Evolutionary conservation across 495 filamentous ascomycete genomes (phyloP), one percentile per base, ranked within the genome.

Genomic region (Penicillium angulare): DNA sequence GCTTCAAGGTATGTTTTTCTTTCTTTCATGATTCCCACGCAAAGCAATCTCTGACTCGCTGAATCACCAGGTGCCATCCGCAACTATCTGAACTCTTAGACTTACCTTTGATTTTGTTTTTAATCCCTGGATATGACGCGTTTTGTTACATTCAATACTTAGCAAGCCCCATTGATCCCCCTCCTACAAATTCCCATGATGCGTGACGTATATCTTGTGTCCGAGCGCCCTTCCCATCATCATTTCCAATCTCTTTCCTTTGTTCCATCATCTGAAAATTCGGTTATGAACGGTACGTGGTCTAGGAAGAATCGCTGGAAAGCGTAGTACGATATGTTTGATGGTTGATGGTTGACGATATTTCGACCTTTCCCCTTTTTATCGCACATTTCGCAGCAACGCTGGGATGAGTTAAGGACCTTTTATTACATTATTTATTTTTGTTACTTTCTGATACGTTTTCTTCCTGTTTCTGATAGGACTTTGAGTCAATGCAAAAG

Each of bases 21-120:
- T n/a, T n/a, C n/a, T n/a, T n/a, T n/a, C n/a, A n/a, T n/a, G n/a
- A n/a, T n/a, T n/a, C n/a, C n/a, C n/a, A n/a, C n/a, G n/a, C n/a
- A 2, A 32, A 35, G 15, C 29, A 43, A 15, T 46, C 31, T 48
- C 38, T 65, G 22, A 65, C 43, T 47, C 42, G n/a, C n/a, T 26
- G 18, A 16, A 3, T 15, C 12, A 38, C 9, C 47, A 81, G 78
- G 78, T 43, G 92, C 92, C 50, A 88, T 97, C 61, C 77, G 87
- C 57, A 87, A 77, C 69, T 97, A 97, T 71, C 71, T 97, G 51
- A 86, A 86, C 68, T 78, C 77, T 57, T 88, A 79, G 65, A 59
- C 53, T 36, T 36, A 33, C n/a, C 31, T 1, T n/a, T n/a, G n/a
- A n/a, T n/a, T 20, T 10, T 21, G 22, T 10, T 6, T 23, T 26